Conservation (phyloP, 257 asterid genomes). For the Lavandula angustifolia region DNA sequence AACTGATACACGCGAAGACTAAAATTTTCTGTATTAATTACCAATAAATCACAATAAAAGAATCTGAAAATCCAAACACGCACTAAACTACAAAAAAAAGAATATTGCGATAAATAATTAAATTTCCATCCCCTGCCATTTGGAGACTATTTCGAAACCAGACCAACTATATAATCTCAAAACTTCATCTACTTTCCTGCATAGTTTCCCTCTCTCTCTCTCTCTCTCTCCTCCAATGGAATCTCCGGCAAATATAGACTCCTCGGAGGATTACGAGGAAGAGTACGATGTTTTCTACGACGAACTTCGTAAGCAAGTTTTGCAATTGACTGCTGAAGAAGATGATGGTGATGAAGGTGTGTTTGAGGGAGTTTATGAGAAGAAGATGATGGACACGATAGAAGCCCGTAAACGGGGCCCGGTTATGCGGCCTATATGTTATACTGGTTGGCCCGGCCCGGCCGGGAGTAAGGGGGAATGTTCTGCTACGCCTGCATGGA, state of each 20-base stretch:
- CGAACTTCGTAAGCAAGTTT: slow-evolving; percentile 53
- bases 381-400: background rate
- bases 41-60: slow-evolving; percentile 25
- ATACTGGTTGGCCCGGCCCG: slow-evolving; percentile 47
- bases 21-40: slow-evolving; percentile 27
- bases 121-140: slow-evolving; percentile 39
- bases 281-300: slow-evolving; percentile 57
- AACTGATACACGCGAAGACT: slow-evolving; percentile 27
- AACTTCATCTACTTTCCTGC: background rate
- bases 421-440: slow-evolving; percentile 7
- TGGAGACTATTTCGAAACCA: slow-evolving; percentile 32
- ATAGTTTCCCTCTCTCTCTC: too few species aligned
- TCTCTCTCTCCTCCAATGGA: slow-evolving; percentile 36
- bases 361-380: background rate
- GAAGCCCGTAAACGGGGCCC: slow-evolving; percentile 26
- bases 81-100: slow-evolving; percentile 44
- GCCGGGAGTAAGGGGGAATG: slow-evolving; percentile 36
- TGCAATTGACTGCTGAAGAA: slow-evolving; percentile 56
- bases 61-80: slow-evolving; percentile 26
- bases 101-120: slow-evolving; percentile 16
- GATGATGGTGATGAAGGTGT: slow-evolving; percentile 27
- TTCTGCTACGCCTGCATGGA: slow-evolving; percentile 53
- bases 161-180: slow-evolving; percentile 27
- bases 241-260: slow-evolving; percentile 12
- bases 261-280: slow-evolving; percentile 25